A percentile compares a stretch with the other conserved stretches of the same genome.
These are phyloP conservation scores for Bolboschoenus planiculmis DNA, from an alignment of 176 grass and related monocot genomes.

Conservation along the genomic window DNA sequence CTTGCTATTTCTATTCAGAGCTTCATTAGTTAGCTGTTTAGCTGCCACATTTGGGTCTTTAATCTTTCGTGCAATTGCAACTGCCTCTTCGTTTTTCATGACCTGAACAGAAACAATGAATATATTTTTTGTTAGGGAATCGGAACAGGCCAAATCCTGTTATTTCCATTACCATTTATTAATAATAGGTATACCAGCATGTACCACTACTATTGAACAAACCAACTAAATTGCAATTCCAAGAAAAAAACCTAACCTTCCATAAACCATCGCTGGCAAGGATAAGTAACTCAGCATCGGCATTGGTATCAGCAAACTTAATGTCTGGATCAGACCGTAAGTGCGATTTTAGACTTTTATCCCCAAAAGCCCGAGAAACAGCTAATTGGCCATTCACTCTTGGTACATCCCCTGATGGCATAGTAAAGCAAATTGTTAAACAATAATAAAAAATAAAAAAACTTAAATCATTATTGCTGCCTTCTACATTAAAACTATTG, in stretches of 20 bases:
- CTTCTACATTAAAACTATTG: not conserved
- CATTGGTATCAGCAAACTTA: constrained; percentile 10
- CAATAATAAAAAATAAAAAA: not conserved
- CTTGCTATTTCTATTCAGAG: constrained; percentile 34
- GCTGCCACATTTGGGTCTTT: constrained; percentile 32
- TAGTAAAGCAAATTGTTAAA: not conserved
- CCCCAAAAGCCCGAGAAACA: constrained; percentile 39
- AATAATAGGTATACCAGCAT: not conserved
- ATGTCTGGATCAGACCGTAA: constrained; percentile 34
- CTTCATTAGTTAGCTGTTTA: constrained; percentile 25
- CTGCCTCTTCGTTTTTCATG: constrained; percentile 34
- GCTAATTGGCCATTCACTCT: constrained; percentile 40
- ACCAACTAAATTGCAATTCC: not conserved
- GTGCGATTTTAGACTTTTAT: constrained; percentile 32
- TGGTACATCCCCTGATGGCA: constrained; percentile 36
- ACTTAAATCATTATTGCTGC: not conserved
- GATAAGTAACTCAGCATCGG: constrained; percentile 27
- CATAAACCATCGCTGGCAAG: constrained; percentile 40
- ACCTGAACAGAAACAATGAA: constrained; percentile 22
- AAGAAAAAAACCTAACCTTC: constrained; percentile 28
- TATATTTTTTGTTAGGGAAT: not conserved
- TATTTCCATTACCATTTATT: not conserved
- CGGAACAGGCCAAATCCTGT: not conserved
- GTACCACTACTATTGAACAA: not conserved
- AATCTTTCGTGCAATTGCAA: constrained; percentile 23